Evolutionary conservation across 257 asterid species (phyloP).

Genomic region (Przewalskia tangutica): DNA sequence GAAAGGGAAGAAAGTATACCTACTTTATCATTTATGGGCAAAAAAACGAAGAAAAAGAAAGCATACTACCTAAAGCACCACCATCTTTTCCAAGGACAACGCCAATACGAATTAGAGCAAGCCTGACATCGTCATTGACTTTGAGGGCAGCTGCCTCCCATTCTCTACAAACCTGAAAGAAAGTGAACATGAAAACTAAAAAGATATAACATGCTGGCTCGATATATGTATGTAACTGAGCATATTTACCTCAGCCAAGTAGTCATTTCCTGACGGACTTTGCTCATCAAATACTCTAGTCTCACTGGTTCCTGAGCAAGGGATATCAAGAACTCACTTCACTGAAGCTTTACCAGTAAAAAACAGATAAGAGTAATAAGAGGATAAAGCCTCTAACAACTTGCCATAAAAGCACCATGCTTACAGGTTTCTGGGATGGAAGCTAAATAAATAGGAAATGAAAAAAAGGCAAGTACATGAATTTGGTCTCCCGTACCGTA

Average conservation of each 20-base stretch:
- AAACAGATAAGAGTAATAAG: too few relatives aligned
- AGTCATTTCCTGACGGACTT: conserved; percentile 88
- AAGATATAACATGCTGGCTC: background rate
- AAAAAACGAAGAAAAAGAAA: background rate
- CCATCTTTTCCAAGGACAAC: conserved; percentile 96
- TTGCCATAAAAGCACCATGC: background rate
- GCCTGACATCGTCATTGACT: conserved; percentile 63
- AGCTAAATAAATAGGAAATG: background rate
- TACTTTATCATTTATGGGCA: background rate
- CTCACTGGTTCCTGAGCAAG: conserved; percentile 61
- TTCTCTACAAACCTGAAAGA: conserved; percentile 83
- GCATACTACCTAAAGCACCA: conserved; percentile 88
- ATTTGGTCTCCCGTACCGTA: conserved; percentile 47
- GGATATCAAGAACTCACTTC: background rate
- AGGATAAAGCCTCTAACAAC: background rate
- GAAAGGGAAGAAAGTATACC: background rate
- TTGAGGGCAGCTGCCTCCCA: conserved; percentile 84
- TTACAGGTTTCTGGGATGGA: background rate
- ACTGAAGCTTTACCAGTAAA: background rate
- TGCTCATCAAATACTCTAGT: conserved; percentile 71
- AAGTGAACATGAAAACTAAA: background rate
- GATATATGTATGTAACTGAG: background rate
- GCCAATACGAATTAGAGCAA: conserved; percentile 73
- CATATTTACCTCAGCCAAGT: conserved; percentile 71
- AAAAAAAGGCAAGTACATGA: background rate